Percentiles rank a stretch among this genome's conserved stretches.
Evolutionary conservation across 208 protist genomes (phyloP).

Genomic region (Endotrypanum monterogeii): DNA sequence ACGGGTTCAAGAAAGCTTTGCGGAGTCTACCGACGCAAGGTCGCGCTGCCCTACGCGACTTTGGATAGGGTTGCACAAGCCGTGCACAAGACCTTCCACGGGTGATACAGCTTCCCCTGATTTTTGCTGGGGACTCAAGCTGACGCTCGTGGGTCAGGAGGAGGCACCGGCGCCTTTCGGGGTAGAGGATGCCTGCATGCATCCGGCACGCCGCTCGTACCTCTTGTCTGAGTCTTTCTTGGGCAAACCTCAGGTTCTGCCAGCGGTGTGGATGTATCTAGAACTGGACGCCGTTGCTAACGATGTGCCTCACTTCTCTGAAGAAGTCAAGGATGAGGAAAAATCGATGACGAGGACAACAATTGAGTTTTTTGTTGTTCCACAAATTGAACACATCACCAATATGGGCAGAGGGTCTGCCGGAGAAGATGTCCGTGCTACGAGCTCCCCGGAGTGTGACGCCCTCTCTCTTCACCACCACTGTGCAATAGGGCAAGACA

Average conservation of each 20-base stretch:
- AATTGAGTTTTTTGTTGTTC: slow-evolving; percentile 50
- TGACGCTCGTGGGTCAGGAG: slow-evolving; percentile 45
- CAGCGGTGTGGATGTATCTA: slow-evolving; percentile 76
- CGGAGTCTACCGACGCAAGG: not conserved
- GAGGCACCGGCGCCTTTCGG: slow-evolving; percentile 10
- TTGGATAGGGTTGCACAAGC: slow-evolving; percentile 74
- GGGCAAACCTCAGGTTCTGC: slow-evolving; percentile 41
- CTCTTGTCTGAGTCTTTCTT: slow-evolving; percentile 60
- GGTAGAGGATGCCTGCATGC: not conserved
- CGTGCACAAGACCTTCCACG: not conserved
- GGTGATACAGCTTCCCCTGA: not conserved
- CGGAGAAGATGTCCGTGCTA: not conserved
- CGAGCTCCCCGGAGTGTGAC: not conserved
- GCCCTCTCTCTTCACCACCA: not conserved
- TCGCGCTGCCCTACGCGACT: slow-evolving; percentile 35
- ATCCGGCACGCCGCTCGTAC: slow-evolving; percentile 29
- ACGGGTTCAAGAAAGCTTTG: slow-evolving; percentile 16
- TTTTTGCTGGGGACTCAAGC: slow-evolving; percentile 36
- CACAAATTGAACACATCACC: slow-evolving; percentile 39
- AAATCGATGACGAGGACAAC: not conserved
- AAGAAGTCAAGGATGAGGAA: not conserved
- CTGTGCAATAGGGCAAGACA: not conserved
- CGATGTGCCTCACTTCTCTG: not conserved
- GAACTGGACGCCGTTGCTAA: slow-evolving; percentile 39
- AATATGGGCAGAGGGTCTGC: not conserved